A percentile compares a stretch with the other conserved stretches of the same genome.
Evolutionary conservation across 75 land plant genomes (phyloP).

Genomic region (Cunninghamia lanceolata): DNA sequence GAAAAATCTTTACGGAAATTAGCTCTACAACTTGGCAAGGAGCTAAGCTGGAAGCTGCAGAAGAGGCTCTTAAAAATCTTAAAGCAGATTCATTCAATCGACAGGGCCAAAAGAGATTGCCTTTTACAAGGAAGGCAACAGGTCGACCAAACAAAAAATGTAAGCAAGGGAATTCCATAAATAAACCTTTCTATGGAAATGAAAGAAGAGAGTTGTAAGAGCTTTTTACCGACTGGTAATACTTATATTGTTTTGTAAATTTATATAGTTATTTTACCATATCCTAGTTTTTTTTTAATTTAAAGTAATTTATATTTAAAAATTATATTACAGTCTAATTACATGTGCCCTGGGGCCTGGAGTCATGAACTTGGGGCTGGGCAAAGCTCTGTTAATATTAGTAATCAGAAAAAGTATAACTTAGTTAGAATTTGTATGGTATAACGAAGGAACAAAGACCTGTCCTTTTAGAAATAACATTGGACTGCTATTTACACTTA

Average conservation of each 20-base stretch:
- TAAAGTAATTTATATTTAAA: neutral
- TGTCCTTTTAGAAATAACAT: neutral
- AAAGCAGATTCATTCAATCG: neutral
- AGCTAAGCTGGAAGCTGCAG: neutral
- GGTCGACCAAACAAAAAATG: neutral
- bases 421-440: neutral
- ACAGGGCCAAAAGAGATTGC: neutral
- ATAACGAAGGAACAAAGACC: neutral
- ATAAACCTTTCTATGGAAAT: neutral
- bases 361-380: neutral
- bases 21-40: no score
- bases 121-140: neutral
- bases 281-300: neutral
- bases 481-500: neutral
- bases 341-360: neutral
- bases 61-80: neutral
- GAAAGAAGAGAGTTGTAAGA: neutral
- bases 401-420: neutral
- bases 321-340: neutral
- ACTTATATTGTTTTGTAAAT: no score
- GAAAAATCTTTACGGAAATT: neutral
- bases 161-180: neutral
- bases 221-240: no score
- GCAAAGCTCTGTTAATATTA: neutral
- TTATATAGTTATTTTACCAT: neutral